Conservation (phyloP, 345 rosid genomes). For the Eucalyptus polybractea region DNA sequence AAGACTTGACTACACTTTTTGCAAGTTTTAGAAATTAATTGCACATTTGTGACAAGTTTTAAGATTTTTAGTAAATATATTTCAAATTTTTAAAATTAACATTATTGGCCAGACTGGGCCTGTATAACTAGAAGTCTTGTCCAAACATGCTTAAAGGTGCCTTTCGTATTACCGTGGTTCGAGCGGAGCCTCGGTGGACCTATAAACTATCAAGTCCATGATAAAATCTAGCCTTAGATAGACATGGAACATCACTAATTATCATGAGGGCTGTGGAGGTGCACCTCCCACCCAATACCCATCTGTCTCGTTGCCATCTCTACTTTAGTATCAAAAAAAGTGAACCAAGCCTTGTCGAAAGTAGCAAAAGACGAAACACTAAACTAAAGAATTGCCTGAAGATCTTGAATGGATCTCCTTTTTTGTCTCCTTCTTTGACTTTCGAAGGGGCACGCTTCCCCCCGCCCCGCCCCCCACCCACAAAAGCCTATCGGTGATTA, state of each 20-base stretch:
- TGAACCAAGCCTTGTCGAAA: background rate
- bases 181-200: background rate
- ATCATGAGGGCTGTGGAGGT: background rate
- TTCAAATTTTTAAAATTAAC: background rate
- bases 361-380: background rate
- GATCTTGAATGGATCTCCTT: background rate
- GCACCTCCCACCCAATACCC: background rate
- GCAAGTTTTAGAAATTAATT: rapidly evolving
- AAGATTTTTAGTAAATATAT: too few relatives aligned
- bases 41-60: rapidly evolving
- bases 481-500: background rate
- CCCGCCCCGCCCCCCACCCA: background rate
- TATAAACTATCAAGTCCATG: background rate
- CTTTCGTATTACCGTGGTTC: background rate
- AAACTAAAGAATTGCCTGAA: background rate
- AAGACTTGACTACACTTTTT: rapidly evolving
- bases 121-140: background rate
- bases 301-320: background rate
- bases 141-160: background rate
- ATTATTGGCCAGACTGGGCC: rapidly evolving
- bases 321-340: background rate
- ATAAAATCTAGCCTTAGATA: background rate
- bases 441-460: background rate
- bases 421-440: background rate
- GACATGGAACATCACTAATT: background rate